phyloP scores from a whole-genome alignment of 2,329 filamentous ascomycete genomes.

The Colletotrichum musicola region DNA sequence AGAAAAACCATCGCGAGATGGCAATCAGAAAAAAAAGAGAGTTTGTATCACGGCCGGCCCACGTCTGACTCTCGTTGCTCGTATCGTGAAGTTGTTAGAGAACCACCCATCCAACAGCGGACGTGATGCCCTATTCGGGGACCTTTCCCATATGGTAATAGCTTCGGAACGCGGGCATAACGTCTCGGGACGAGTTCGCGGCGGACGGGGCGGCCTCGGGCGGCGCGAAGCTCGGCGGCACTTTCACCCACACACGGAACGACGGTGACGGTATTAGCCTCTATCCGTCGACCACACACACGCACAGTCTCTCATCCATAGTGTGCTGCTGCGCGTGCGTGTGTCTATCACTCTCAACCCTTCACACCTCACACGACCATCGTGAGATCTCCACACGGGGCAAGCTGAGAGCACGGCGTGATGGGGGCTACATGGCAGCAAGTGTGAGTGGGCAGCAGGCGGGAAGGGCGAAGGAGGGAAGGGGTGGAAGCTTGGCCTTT shows the following conservation, averaged over 20 bases:
- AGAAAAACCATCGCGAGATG: conserved; percentile 9
- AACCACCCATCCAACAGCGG: conserved; percentile 26
- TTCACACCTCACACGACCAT: too few relatives aligned
- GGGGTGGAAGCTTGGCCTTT: conserved; percentile 27
- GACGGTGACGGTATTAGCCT: too few relatives aligned
- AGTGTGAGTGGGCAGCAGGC: conserved; percentile 19
- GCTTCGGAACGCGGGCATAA: conserved; percentile 18
- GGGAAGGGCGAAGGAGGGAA: conserved; percentile 24
- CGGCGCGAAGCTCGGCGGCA: conserved; percentile 8
- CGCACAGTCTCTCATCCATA: neutral
- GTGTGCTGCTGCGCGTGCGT: neutral
- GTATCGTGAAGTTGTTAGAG: neutral
- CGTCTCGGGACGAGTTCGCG: conserved; percentile 1
- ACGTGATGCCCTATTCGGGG: conserved; percentile 29
- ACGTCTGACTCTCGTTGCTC: conserved; percentile 22
- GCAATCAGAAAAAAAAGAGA: conserved; percentile 35
- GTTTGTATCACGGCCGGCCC: conserved; percentile 32
- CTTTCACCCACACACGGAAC: neutral
- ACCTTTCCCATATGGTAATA: conserved; percentile 1
- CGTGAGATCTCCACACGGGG: neutral
- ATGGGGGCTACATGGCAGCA: neutral
- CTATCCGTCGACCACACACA: neutral
- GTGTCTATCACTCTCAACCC: neutral
- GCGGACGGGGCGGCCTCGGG: conserved; percentile 10
- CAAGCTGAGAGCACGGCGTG: conserved; percentile 7